phyloP scores from a whole-genome alignment of 2,329 filamentous ascomycete species.

The Beauveria pseudobassiana region DNA sequence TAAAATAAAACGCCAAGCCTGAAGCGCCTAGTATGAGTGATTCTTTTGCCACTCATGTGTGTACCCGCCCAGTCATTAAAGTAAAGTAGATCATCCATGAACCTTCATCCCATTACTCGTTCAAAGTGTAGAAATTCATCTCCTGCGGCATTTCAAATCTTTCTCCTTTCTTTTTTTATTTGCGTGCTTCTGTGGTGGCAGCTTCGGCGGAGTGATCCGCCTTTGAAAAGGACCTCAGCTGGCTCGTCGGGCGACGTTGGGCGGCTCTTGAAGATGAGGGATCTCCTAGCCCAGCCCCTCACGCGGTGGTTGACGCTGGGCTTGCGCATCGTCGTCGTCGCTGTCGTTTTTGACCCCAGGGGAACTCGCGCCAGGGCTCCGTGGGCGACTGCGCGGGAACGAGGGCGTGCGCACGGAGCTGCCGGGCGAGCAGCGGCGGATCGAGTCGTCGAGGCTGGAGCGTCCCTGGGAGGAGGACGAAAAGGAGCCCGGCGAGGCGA shows the following conservation, averaged over 20 bases:
- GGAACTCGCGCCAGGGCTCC: conserved; percentile 19
- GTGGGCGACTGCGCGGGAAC: conserved; percentile 11
- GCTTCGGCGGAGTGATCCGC: background rate
- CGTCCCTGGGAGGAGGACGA: conserved; percentile 20
- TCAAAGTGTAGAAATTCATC: background rate
- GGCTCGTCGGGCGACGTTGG: conserved; percentile 14
- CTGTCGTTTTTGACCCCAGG: conserved; percentile 20
- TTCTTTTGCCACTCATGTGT: background rate
- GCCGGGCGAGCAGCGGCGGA: conserved; percentile 9
- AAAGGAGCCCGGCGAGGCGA: conserved; percentile 20
- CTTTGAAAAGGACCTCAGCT: conserved; percentile 12
- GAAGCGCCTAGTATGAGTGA: background rate
- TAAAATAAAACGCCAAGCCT: conserved; percentile 2
- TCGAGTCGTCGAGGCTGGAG: conserved; percentile 21
- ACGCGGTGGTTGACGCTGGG: conserved; percentile 26
- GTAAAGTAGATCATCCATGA: background rate
- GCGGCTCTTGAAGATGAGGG: conserved; percentile 21
- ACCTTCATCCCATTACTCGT: conserved; percentile 3
- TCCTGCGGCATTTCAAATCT: background rate
- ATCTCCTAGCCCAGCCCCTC: conserved; percentile 27
- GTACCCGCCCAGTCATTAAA: conserved; percentile 1
- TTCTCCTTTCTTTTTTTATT: background rate
- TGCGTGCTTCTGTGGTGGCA: background rate
- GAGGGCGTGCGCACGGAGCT: conserved; percentile 6
- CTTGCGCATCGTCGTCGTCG: conserved; percentile 19